A percentile compares a stretch with the other conserved stretches of the same genome.
Conservation (phyloP, 805 yeast species). For the Spathaspora gorwiae region DNA sequence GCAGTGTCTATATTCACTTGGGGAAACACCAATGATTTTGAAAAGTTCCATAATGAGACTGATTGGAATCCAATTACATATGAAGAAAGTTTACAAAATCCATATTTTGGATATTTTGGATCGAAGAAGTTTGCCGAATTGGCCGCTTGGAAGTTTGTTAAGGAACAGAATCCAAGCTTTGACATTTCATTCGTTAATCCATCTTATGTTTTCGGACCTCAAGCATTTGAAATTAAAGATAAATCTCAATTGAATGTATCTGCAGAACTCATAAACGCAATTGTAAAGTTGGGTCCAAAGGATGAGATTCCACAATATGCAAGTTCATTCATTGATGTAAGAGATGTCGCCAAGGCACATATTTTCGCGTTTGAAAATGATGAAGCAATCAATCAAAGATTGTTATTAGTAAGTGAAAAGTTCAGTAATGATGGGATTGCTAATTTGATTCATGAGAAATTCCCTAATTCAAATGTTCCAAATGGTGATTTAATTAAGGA, state of each 20-base stretch:
- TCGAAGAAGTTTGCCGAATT: conserved; percentile 57
- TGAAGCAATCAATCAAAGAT: conserved; percentile 17
- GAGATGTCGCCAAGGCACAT: conserved; percentile 44
- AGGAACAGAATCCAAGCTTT: conserved; percentile 24
- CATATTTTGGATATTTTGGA: conserved; percentile 45
- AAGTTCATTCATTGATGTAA: conserved; percentile 34
- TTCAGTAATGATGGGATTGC: conserved; percentile 22
- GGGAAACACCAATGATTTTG: conserved; percentile 8
- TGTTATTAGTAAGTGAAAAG: conserved; percentile 14
- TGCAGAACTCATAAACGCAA: conserved; percentile 35
- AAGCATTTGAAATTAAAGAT: conserved; percentile 18
- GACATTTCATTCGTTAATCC: conserved; percentile 29
- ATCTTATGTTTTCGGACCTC: conserved; percentile 37
- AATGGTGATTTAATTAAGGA: conserved; percentile 15
- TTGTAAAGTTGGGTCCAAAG: conserved; percentile 25
- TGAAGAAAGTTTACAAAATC: conserved; percentile 39
- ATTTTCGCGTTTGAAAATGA: conserved; percentile 30
- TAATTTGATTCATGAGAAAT: conserved; percentile 24
- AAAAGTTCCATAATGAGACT: conserved; percentile 23
- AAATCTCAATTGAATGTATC: conserved; percentile 24
- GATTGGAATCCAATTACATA: conserved; percentile 50
- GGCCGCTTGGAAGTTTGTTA: conserved; percentile 53
- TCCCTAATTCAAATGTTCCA: conserved; percentile 32
- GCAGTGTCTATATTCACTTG: conserved; percentile 40
- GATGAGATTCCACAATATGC: conserved; percentile 17